These are phyloP conservation scores for Debaryomyces psychrophilus DNA, from an alignment of 1,139 yeast species.

Conservation along the genomic window DNA sequence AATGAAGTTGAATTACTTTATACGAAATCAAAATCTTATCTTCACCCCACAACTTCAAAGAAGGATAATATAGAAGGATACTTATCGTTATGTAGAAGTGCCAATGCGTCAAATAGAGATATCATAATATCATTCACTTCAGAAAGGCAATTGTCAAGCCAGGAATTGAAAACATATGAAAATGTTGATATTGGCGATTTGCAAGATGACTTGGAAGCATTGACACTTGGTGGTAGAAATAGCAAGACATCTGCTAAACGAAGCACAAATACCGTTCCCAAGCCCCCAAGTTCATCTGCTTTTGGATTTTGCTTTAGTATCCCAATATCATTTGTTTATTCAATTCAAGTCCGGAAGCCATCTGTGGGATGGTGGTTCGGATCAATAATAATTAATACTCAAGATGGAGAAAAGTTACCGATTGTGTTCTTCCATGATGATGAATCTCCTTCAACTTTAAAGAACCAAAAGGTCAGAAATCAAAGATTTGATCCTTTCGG, in stretches of 20 bases:
- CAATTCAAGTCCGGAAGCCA: conserved; percentile 83
- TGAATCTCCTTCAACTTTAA: conserved; percentile 72
- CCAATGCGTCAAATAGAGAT: conserved; percentile 57
- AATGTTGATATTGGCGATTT: conserved; percentile 53
- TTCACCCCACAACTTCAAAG: conserved; percentile 78
- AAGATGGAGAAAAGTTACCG: conserved; percentile 72
- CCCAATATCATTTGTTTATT: conserved; percentile 63
- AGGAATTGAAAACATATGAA: conserved; percentile 54
- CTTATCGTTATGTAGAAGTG: conserved; percentile 62
- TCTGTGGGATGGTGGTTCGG: conserved; percentile 93
- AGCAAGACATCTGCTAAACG: conserved; percentile 18
- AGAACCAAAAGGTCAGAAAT: conserved; percentile 59
- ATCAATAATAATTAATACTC: conserved; percentile 71
- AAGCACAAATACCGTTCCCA: conserved; percentile 38
- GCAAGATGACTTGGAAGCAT: conserved; percentile 24
- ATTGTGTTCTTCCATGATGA: conserved; percentile 91
- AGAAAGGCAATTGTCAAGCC: conserved; percentile 53
- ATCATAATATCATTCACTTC: conserved; percentile 76
- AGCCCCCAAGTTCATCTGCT: conserved; percentile 56
- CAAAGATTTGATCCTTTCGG: conserved; percentile 77
- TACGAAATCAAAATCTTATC: conserved; percentile 70
- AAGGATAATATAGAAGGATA: conserved; percentile 81
- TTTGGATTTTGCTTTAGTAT: conserved; percentile 69
- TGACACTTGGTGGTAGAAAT: conserved; percentile 18
- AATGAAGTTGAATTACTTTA: conserved; percentile 48